Evolutionary conservation across 495 filamentous ascomycete genomes (phyloP).

Genomic region (Zalerion maritima): DNA sequence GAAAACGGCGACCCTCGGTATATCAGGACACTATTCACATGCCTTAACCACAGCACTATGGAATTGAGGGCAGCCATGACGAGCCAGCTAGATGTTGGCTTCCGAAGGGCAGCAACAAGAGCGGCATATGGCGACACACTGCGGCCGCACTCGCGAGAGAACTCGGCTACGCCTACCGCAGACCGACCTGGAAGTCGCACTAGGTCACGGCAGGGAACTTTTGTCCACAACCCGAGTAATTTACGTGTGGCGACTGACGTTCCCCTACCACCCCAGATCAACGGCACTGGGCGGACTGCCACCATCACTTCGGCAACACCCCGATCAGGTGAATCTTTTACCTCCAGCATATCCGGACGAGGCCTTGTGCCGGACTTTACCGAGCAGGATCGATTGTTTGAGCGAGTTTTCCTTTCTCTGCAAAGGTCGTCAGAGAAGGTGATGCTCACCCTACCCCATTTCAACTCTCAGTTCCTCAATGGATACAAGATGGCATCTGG

Average conservation of each 20-base stretch:
- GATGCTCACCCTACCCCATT: slow-evolving; percentile 47
- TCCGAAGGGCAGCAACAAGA: slow-evolving; percentile 10
- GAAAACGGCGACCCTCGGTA: slow-evolving; percentile 63
- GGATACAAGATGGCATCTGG: slow-evolving; percentile 28
- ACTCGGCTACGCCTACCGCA: slow-evolving; percentile 46
- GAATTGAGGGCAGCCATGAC: slow-evolving; percentile 46
- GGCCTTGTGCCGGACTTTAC: slow-evolving; percentile 40
- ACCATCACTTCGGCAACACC: slow-evolving; percentile 47
- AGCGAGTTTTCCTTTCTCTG: slow-evolving; percentile 61
- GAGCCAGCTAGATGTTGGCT: slow-evolving; percentile 9
- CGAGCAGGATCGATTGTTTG: slow-evolving; percentile 66
- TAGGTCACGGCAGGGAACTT: slow-evolving; percentile 46
- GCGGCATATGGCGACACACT: slow-evolving; percentile 25
- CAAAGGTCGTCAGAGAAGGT: slow-evolving; percentile 50
- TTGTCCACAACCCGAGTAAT: slow-evolving; percentile 43
- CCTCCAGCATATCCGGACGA: slow-evolving; percentile 35
- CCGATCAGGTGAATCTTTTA: slow-evolving; percentile 66
- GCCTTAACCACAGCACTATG: slow-evolving; percentile 65
- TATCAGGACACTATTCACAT: slow-evolving; percentile 64
- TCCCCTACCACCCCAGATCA: slow-evolving; percentile 21
- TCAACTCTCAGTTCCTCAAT: slow-evolving; percentile 45
- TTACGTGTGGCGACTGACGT: slow-evolving; percentile 38
- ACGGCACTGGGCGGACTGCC: slow-evolving; percentile 27
- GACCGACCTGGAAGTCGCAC: slow-evolving; percentile 34
- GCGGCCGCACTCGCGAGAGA: slow-evolving; percentile 29